Conservation (phyloP, 345 rosid species). For the Populus davidiana region DNA sequence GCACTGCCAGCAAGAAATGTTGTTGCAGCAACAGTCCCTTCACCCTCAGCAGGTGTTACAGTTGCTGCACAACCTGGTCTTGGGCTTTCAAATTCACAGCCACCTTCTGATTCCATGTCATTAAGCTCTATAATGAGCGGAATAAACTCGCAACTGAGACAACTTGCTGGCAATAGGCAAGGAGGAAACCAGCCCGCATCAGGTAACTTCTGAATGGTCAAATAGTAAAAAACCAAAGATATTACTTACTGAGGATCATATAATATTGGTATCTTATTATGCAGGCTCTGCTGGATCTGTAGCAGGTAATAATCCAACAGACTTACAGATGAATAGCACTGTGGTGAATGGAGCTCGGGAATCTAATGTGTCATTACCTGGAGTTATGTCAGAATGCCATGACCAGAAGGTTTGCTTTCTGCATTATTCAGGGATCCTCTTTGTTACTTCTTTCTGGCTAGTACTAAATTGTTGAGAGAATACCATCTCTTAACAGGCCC, state of each 20-base stretch:
- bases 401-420: constrained; percentile 44
- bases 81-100: constrained; percentile 35
- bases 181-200: constrained; percentile 45
- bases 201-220: constrained; percentile 29
- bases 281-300: not conserved
- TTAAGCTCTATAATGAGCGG: constrained; percentile 36
- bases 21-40: constrained; percentile 45
- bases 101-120: constrained; percentile 36
- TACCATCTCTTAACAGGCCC: constrained; percentile 23
- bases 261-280: not conserved
- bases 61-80: constrained; percentile 30
- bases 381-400: constrained; percentile 26
- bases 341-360: constrained; percentile 33
- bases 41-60: constrained; percentile 34
- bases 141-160: constrained; percentile 49
- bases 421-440: not conserved
- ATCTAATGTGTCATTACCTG: constrained; percentile 25
- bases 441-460: not conserved
- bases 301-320: not conserved
- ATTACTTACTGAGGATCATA: not conserved
- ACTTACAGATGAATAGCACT: constrained; percentile 6
- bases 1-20: constrained; percentile 47
- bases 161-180: constrained; percentile 37
- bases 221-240: not conserved
- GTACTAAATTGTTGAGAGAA: constrained; percentile 11